Base-by-base conservation (phyloP, 768 basidiomycete species). In the Collybia mongolica region DNA sequence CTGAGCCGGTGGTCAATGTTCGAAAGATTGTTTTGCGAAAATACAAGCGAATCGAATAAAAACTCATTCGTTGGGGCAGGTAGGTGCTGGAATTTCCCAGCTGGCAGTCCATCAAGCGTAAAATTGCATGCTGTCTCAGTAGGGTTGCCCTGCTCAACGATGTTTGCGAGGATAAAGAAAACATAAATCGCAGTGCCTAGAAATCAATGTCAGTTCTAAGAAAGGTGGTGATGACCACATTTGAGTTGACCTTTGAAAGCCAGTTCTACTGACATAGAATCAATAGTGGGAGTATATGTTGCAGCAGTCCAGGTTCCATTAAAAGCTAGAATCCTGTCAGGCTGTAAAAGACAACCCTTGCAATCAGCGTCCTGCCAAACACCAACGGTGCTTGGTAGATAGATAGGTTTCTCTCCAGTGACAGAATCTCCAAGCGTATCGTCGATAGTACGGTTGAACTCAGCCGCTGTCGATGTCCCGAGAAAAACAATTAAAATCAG, bases 141-240 rank as follows among this genome's bases (percentile, higher is more conserved):
- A 3, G 63, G 62, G 22, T 64, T 60, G 6, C 49, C 56, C 2
- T 43, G 19, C 7, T 32, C 50, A 8, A 44, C 47, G 39, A 64
- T 57, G 54, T 72, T 69, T 24, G 65, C 64, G 7, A 71, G 66
- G 26, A 69, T 65, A 37, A 72, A 72, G 50, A 63, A 73, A 18
- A 71, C 62, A 51, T 68, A 69, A 5, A 73, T 63, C 0, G 68
- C 70, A 11, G 65, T 66, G 20, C 70, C 70, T 72, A 12, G 7
- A 7, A 32, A 32, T 46, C 7, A 23, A 41, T 11, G 23, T 32
- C 32, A 32, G 11, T 9, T 32, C 3, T 26, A 22, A 9, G 24
- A 7, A 17, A 43, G 12, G 18, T 20, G 6, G 5, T 15, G 17
- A 22, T 26, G 19, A 42, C 23, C 1, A 44, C 1, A 44, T 26